These are phyloP conservation scores for Halophytophthora batemanensis DNA, from an alignment of 352 stramenopile species.

Conservation along the genomic window DNA sequence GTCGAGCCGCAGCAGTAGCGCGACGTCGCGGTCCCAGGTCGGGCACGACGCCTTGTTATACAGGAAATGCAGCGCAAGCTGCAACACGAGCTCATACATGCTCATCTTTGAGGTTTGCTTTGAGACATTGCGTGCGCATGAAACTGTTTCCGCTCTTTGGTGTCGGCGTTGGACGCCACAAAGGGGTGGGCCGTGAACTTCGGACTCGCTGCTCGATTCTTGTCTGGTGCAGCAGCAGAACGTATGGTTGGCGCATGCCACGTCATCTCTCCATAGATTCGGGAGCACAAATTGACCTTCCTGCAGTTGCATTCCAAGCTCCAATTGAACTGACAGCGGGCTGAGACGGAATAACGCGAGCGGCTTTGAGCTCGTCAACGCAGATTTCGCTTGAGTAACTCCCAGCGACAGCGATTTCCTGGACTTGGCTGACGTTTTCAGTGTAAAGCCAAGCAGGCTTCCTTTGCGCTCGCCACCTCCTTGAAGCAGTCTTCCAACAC, in stretches of 20 bases:
- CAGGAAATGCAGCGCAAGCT: conserved; percentile 40
- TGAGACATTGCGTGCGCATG: conserved; percentile 9
- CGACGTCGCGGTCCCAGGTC: conserved; percentile 48
- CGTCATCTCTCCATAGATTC: conserved; percentile 14
- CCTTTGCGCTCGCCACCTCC: conserved; percentile 14
- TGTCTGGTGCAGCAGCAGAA: conserved; percentile 12
- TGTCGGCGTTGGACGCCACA: not conserved
- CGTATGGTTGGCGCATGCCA: conserved; percentile 1
- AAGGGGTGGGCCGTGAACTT: not conserved
- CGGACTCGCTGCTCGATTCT: not conserved
- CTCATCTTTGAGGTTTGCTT: conserved; percentile 23
- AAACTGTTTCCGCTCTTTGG: not conserved
- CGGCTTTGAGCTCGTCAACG: conserved; percentile 6
- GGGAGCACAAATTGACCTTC: conserved; percentile 20
- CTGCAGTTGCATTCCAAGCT: conserved; percentile 23
- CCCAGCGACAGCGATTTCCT: conserved; percentile 18
- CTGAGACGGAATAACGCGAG: conserved; percentile 34
- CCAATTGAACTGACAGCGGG: conserved; percentile 24
- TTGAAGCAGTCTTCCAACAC: conserved; percentile 4
- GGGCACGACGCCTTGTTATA: conserved; percentile 22
- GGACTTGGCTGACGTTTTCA: conserved; percentile 17
- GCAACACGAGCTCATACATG: conserved; percentile 39
- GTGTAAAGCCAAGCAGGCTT: conserved; percentile 9
- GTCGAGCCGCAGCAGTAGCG: conserved; percentile 45
- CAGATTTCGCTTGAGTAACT: not conserved